Base-by-base conservation (phyloP, 208 protist species). In the Naegleria fowleri region DNA sequence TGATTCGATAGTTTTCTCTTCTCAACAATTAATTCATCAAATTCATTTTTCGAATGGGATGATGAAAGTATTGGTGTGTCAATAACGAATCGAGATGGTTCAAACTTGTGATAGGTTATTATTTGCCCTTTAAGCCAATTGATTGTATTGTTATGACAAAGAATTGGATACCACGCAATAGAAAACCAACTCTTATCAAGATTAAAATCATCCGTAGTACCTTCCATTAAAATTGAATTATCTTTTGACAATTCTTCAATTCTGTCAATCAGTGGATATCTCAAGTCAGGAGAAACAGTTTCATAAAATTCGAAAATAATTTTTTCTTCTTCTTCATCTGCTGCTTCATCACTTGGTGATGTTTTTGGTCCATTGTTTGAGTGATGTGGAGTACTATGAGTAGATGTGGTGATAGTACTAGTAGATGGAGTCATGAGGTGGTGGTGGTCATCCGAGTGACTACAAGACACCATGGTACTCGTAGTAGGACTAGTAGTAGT, bases 121-220 rank as follows among this genome's bases (percentile, higher is more conserved):
- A 88, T 48, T 88, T 88, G 85, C 25, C 85, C 85, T 22, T 58
- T 58, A 0, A 88, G 19, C 39, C 41, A 88, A 51, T 51, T 51
- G 25, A 88, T 88, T 39, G 85, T 88, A 39, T 88, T 6, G 38
- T n/a, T 88, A 39, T 88, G 85, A 58, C 85, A 88, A 4, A 88
- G 36, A 39, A 88, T 88, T 48, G 85, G 85, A 58, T 88, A 88
- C 85, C 85, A 88, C 38, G 85, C 85, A 39, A 88, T 88, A 7
- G 85, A 52, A 58, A 40, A 88, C 85, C 85, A 88, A 58, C 41
- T 58, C n/a, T 39, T 88, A 79, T 79, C 67, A 58, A 39, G 25
- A 88, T 88, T 39, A 22, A 88, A 58, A 39, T 88, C 22, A 33
- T 13, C 15, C 22, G 36, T 58, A 11, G 41, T 88, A 38, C 85